Conservation (phyloP, 2,329 filamentous ascomycete genomes). For the Aspergillus eucalypticola region DNA sequence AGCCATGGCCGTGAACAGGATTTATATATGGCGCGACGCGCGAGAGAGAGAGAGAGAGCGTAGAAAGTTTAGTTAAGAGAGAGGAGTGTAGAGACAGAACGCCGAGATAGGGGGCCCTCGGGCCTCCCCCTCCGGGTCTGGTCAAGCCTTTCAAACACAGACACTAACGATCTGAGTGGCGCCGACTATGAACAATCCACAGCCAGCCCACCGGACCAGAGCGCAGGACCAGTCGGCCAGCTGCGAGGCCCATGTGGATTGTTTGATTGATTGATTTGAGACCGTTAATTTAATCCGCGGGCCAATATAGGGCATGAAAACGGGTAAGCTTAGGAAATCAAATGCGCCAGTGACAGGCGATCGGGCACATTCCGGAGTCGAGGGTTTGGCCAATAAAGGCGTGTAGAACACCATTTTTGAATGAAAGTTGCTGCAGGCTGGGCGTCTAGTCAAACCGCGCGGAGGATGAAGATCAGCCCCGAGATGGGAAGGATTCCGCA, state of each 20-base stretch:
- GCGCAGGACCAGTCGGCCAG: slow-evolving; percentile 7
- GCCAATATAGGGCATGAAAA: neutral
- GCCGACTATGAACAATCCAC: slow-evolving; percentile 18
- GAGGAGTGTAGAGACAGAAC: neutral
- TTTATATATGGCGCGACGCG: neutral
- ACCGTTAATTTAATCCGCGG: too few species aligned
- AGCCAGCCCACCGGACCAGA: slow-evolving; percentile 29
- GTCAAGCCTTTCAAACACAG: slow-evolving; percentile 2
- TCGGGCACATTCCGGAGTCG: neutral
- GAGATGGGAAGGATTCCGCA: neutral
- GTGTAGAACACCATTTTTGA: too few species aligned
- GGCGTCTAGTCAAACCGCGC: too few species aligned
- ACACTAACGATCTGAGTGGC: slow-evolving; percentile 16
- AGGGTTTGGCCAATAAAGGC: too few species aligned
- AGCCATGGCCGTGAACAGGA: neutral
- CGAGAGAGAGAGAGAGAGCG: neutral
- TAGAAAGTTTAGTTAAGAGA: neutral
- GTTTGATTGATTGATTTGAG: too few species aligned
- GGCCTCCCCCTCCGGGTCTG: neutral
- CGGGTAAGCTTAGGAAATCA: neutral
- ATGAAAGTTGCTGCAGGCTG: too few species aligned
- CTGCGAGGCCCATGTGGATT: neutral
- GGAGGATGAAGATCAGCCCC: neutral
- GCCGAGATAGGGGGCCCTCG: too few species aligned
- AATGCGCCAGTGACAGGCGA: neutral